These are phyloP conservation scores for Ceratocystiopsis sp. DNA, from an alignment of 2,329 filamentous ascomycete genomes.

Conservation along the genomic window DNA sequence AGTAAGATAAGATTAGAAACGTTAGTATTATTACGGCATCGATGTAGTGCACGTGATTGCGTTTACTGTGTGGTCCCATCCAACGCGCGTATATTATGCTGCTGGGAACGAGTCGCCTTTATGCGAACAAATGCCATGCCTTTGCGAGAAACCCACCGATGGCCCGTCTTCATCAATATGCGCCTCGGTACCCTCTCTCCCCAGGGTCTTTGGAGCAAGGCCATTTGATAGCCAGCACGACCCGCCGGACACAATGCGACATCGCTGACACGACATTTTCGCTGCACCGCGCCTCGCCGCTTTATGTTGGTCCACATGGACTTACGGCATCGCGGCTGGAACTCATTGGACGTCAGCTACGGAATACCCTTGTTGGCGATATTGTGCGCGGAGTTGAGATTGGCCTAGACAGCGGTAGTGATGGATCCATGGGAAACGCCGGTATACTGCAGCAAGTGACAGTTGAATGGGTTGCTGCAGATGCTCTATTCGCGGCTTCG, in stretches of 20 bases:
- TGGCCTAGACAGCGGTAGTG: conserved; percentile 20
- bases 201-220: too few species aligned
- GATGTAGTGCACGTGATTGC: background rate
- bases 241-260: conserved; percentile 10
- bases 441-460: conserved; percentile 29
- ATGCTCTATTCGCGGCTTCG: conserved; percentile 10
- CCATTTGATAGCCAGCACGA: background rate
- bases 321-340: conserved; percentile 24
- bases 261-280: conserved; percentile 43
- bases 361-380: conserved; percentile 39
- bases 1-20: too few species aligned
- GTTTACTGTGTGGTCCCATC: background rate
- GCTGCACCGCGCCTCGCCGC: conserved; percentile 35
- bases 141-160: background rate
- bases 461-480: conserved; percentile 27
- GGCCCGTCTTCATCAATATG: background rate
- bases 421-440: conserved; percentile 20
- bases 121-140: background rate
- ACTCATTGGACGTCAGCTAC: conserved; percentile 28
- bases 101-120: background rate
- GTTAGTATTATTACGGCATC: too few species aligned
- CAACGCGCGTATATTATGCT: background rate
- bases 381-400: conserved; percentile 44
- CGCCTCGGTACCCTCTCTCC: too few species aligned
- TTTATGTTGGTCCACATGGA: conserved; percentile 26